Conservation (phyloP, 2,329 filamentous ascomycete species). For the Fusarium sambucinum region DNA sequence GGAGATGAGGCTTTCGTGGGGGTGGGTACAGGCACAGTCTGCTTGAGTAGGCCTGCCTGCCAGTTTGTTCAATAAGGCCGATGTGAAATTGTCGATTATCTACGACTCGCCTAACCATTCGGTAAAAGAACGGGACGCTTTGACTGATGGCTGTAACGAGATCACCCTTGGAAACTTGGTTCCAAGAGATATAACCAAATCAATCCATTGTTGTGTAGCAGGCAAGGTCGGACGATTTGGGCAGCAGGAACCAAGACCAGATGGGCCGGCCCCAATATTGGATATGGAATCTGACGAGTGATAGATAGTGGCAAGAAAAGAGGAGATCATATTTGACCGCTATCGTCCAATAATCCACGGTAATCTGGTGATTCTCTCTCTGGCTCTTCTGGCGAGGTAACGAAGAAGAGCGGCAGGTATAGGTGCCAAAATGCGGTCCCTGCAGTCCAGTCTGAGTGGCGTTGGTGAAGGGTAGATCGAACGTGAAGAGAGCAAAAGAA, state of each 20-base stretch:
- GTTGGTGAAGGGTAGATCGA: neutral
- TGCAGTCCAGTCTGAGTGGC: slow-evolving; percentile 13
- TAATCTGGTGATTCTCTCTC: slow-evolving; percentile 11
- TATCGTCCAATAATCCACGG: slow-evolving; percentile 5
- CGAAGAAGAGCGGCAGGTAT: neutral
- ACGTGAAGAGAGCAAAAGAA: too few relatives aligned
- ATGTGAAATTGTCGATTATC: slow-evolving; percentile 13
- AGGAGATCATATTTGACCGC: neutral
- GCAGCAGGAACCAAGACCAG: slow-evolving; percentile 15
- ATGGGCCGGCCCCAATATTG: slow-evolving; percentile 18
- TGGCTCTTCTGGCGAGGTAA: neutral
- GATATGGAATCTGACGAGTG: slow-evolving; percentile 1
- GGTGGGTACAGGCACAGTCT: neutral
- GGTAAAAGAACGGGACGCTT: slow-evolving; percentile 30
- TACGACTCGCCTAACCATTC: slow-evolving; percentile 27
- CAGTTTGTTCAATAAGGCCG: neutral
- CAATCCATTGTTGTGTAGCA: slow-evolving; percentile 23
- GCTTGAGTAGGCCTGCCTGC: neutral
- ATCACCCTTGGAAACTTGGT: slow-evolving; percentile 18
- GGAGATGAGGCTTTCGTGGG: slow-evolving; percentile 13
- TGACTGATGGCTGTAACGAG: slow-evolving; percentile 19
- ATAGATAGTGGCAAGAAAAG: neutral
- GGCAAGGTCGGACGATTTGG: slow-evolving; percentile 33
- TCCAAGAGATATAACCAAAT: slow-evolving; percentile 25
- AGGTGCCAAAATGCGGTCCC: slow-evolving; percentile 20